Conservation (phyloP, 2,329 filamentous ascomycete genomes). For the Beauveria pseudobassiana region DNA sequence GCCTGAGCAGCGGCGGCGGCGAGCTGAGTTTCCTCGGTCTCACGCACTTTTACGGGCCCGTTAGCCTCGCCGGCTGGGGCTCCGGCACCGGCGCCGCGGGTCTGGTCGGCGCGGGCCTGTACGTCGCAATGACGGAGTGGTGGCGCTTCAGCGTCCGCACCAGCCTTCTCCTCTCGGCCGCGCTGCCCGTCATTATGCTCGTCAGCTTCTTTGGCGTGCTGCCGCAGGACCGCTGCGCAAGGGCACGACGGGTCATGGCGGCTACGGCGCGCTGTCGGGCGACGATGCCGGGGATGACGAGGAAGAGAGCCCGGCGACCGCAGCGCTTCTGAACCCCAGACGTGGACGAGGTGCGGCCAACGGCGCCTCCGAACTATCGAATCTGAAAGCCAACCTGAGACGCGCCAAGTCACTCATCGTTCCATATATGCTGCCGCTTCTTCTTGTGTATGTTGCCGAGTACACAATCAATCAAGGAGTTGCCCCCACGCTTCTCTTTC, state of each 20-base stretch:
- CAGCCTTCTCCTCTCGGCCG: constrained; percentile 70
- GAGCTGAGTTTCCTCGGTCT: constrained; percentile 87
- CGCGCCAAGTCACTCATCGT: constrained; percentile 65
- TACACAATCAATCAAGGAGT: constrained; percentile 98
- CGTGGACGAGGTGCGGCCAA: constrained; percentile 29
- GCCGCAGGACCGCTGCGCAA: constrained; percentile 55
- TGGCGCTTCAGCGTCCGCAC: constrained; percentile 65
- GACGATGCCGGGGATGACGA: constrained; percentile 31
- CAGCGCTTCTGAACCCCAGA: constrained; percentile 41
- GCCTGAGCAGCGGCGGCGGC: constrained; percentile 75
- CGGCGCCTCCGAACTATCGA: constrained; percentile 21
- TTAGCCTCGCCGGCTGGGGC: constrained; percentile 84
- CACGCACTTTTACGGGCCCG: constrained; percentile 86
- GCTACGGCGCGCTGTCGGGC: constrained; percentile 47
- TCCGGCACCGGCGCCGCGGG: constrained; percentile 88
- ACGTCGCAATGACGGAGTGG: constrained; percentile 77
- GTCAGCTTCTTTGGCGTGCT: constrained; percentile 78
- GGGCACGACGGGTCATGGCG: constrained; percentile 30
- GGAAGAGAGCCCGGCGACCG: constrained; percentile 33
- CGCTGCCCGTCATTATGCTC: constrained; percentile 75
- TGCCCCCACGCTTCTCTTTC: constrained; percentile 81
- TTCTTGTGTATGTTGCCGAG: constrained; percentile 90
- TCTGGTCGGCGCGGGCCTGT: constrained; percentile 77
- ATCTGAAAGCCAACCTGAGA: constrained; percentile 47
- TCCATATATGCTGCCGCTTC: constrained; percentile 78